Percentiles rank a stretch among this genome's conserved stretches.
These are phyloP conservation scores for Chrysanthemum lavandulifolium DNA, from an alignment of 129 eudicot genomes.

Conservation along the genomic window DNA sequence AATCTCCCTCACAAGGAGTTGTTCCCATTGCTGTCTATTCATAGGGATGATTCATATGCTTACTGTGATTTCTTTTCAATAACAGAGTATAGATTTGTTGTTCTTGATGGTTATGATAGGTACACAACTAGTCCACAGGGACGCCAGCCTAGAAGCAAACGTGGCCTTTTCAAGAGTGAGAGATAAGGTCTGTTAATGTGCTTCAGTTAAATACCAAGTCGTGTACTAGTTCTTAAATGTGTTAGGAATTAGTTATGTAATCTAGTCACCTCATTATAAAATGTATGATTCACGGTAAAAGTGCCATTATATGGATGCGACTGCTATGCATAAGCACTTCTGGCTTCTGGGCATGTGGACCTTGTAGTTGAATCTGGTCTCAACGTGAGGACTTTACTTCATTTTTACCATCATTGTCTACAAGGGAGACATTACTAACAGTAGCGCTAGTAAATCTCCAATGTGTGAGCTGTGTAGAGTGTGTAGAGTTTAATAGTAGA, in stretches of 20 bases:
- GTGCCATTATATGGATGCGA: slow-evolving; percentile 96
- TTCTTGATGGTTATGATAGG: slow-evolving; percentile 96
- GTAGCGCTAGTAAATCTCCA: not conserved
- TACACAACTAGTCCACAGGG: slow-evolving; percentile 94
- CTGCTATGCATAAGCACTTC: slow-evolving; percentile 93
- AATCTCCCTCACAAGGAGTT: slow-evolving; percentile 77
- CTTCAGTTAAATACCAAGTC: not conserved
- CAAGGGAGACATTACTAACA: not conserved
- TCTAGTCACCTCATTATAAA: not conserved
- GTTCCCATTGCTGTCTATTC: slow-evolving; percentile 63
- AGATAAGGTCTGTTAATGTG: slow-evolving; percentile 52
- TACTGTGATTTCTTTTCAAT: slow-evolving; percentile 85
- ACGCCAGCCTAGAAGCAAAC: slow-evolving; percentile 61
- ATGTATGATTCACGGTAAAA: slow-evolving; percentile 55
- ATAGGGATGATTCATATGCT: slow-evolving; percentile 39
- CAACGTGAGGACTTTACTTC: slow-evolving; percentile 48
- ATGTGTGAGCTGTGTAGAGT: too few species aligned
- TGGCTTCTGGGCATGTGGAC: slow-evolving; percentile 94
- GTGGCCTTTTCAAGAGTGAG: slow-evolving; percentile 81
- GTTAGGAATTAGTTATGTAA: not conserved
- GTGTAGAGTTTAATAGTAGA: too few species aligned
- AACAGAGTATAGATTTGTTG: slow-evolving; percentile 78
- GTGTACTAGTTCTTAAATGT: not conserved
- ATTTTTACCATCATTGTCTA: not conserved
- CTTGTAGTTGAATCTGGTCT: slow-evolving; percentile 97